These are phyloP conservation scores for Phytophthora aleatoria DNA, from an alignment of 352 stramenopile genomes.

Conservation along the genomic window DNA sequence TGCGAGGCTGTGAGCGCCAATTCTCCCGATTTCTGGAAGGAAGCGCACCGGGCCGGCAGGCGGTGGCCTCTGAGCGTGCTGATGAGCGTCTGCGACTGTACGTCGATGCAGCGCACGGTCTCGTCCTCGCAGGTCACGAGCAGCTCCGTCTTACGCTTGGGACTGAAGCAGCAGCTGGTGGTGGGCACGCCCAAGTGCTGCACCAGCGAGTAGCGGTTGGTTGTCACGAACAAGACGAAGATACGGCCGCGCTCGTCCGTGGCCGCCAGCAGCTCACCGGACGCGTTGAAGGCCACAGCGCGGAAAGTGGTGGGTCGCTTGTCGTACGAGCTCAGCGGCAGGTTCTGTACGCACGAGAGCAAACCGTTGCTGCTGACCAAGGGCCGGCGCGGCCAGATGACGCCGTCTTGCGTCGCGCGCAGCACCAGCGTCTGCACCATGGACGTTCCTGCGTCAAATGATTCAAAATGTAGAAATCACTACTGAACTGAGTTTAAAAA, in stretches of 20 bases:
- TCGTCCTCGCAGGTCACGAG: slow-evolving; percentile 87
- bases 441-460: slow-evolving; percentile 5
- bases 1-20: slow-evolving; percentile 78
- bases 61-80: slow-evolving; percentile 79
- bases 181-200: slow-evolving; percentile 66
- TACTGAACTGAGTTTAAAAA: background rate
- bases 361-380: slow-evolving; percentile 73
- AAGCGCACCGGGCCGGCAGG: slow-evolving; percentile 53
- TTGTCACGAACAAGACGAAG: slow-evolving; percentile 79
- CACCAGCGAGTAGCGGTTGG: slow-evolving; percentile 79
- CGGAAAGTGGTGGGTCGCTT: slow-evolving; percentile 55
- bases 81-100: slow-evolving; percentile 73
- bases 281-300: slow-evolving; percentile 67
- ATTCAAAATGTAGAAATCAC: slow-evolving; percentile 8
- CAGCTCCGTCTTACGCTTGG: slow-evolving; percentile 66
- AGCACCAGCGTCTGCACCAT: slow-evolving; percentile 79
- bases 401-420: slow-evolving; percentile 64
- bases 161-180: slow-evolving; percentile 75
- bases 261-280: slow-evolving; percentile 68
- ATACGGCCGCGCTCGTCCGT: slow-evolving; percentile 80
- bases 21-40: slow-evolving; percentile 75
- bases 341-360: slow-evolving; percentile 70
- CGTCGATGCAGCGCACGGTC: slow-evolving; percentile 78
- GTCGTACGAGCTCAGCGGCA: slow-evolving; percentile 68
- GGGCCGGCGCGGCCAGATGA: slow-evolving; percentile 76